Base-by-base conservation (phyloP, 2,329 filamentous ascomycete species). In the Diplodia seriata region DNA sequence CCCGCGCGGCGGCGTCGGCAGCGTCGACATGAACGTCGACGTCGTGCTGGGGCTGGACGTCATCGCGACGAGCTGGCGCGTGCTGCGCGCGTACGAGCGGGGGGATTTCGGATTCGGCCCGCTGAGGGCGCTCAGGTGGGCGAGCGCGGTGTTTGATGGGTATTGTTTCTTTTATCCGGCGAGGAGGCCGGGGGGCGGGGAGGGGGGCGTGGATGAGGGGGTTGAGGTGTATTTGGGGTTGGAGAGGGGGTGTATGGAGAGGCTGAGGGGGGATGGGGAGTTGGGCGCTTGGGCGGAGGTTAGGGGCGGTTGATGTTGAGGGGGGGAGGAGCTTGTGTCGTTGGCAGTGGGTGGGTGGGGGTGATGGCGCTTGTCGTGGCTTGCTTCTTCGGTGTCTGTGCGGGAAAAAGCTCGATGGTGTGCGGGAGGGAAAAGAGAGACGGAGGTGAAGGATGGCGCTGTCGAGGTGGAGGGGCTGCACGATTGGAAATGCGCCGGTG, bases 21-120 rank as follows among this genome's bases (percentile, higher is more conserved):
- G 18, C 43, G 6, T 47, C 43, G 43, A 47, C 18, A 47, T 47
- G 43, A 5, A 9, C 43, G 18, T 47, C 43, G 43, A 47, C 43
- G 43, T 47, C 43, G 43, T 47, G 43, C 43, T 47, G n/a, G 43
- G 43, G 7, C 43, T 47, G n/a, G 43, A 47, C 43, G 43, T 47
- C 0, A n/a, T 47, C 18, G 43, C 43, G 43, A 47, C 43, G 43
- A 20, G 18, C 18, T 47, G 43, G 43, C 18, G 43, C 2, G 43
- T 47, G 43, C 2, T 47, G 43, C 18, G 43, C 6, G 43, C 43
- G 43, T 47, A 47, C 7, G 43, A 47, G 43, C 43, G 43, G 7
- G 43, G 7, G 2, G 43, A 47, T 11, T 47, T 47, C 43, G 43
- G 43, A n/a, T 47, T 7, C 7, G 43, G 43, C 2, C 7, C 18